phyloP scores from a whole-genome alignment of 2,329 filamentous ascomycete species.

The Pyricularia pennisetigena region DNA sequence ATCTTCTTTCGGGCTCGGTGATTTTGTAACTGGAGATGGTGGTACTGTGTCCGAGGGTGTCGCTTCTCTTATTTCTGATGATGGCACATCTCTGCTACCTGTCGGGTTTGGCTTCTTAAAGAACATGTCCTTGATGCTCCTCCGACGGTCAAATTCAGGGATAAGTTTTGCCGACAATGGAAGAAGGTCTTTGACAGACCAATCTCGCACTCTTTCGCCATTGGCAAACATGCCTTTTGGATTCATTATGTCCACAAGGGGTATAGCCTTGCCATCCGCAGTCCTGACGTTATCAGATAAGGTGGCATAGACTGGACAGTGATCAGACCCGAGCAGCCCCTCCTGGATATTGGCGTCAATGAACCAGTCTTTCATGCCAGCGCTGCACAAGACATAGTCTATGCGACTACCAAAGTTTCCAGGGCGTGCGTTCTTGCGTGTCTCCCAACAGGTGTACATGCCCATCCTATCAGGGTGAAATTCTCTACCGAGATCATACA shows the following conservation, averaged over 20 bases:
- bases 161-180: constrained; percentile 74
- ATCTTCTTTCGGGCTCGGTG: background rate
- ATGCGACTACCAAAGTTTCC: constrained; percentile 90
- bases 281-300: constrained; percentile 53
- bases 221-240: constrained; percentile 59
- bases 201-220: constrained; percentile 57
- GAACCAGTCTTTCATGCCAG: constrained; percentile 73
- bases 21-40: background rate
- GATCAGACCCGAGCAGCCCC: constrained; percentile 87
- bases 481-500: constrained; percentile 76
- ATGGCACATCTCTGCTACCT: background rate
- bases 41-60: background rate
- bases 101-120: constrained; percentile 37
- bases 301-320: constrained; percentile 82
- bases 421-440: constrained; percentile 87
- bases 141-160: constrained; percentile 76
- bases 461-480: constrained; percentile 72
- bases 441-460: constrained; percentile 98
- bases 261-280: constrained; percentile 31
- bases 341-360: constrained; percentile 79
- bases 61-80: background rate
- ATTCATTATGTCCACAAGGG: constrained; percentile 69
- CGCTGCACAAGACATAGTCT: constrained; percentile 82
- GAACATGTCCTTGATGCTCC: constrained; percentile 93
- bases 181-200: constrained; percentile 56